phyloP scores from a whole-genome alignment of 306 rosid genomes.

The Hippophae gyantsensis region DNA sequence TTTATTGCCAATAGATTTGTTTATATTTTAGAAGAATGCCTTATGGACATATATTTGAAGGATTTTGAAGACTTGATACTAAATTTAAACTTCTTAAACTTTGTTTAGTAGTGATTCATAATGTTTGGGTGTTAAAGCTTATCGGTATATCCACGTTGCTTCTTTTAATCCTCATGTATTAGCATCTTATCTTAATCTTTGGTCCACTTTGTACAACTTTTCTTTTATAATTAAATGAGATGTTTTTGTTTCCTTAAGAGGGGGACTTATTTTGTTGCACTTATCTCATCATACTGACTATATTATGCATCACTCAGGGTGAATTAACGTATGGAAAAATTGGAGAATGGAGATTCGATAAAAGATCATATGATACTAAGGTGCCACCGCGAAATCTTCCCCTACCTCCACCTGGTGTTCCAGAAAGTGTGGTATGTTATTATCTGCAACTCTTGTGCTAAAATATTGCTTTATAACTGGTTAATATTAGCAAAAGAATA shows the following conservation, averaged over 20 bases:
- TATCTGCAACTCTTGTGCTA: constrained; percentile 1
- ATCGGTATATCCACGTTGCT: too few relatives aligned
- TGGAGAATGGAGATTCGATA: constrained; percentile 99
- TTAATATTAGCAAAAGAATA: background rate
- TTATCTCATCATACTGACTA: constrained; percentile 12
- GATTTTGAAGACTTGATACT: too few relatives aligned
- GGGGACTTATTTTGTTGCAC: constrained; percentile 3
- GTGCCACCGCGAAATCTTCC: constrained; percentile 74
- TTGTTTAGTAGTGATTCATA: too few relatives aligned
- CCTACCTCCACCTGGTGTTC: constrained; percentile 82
- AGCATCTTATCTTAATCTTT: too few relatives aligned
- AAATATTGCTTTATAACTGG: background rate
- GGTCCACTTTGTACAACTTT: too few relatives aligned
- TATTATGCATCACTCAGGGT: constrained; percentile 42
- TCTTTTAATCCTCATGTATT: too few relatives aligned
- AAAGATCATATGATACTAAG: constrained; percentile 46
- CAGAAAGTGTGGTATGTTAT: constrained; percentile 84
- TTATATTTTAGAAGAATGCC: background rate
- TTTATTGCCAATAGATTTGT: background rate
- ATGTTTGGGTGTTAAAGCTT: too few relatives aligned
- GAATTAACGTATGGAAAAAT: constrained; percentile 86
- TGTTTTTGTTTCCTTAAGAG: background rate
- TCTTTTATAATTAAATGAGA: too few relatives aligned
- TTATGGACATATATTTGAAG: too few relatives aligned
- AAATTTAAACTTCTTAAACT: too few relatives aligned